These are phyloP conservation scores for Chaetomium cochliodes DNA, from an alignment of 495 filamentous ascomycete species.

Conservation along the genomic window DNA sequence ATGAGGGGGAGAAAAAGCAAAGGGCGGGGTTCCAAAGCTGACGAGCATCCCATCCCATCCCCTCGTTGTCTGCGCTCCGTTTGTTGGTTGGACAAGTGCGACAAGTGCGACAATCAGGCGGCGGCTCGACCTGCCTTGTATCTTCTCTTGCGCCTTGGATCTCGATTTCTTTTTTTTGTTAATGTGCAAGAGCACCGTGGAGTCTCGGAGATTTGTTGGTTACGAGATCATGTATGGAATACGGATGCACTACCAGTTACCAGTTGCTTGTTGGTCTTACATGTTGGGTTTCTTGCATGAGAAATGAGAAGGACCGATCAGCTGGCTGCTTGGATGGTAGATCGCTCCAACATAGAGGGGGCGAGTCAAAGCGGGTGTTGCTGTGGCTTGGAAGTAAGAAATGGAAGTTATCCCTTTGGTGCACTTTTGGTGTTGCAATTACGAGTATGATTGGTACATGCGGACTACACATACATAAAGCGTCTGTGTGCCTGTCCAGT, in stretches of 20 bases:
- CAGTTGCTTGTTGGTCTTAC: neutral
- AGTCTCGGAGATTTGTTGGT: neutral
- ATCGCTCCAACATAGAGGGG: neutral
- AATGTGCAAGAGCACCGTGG: neutral
- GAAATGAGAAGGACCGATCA: conserved; percentile 7
- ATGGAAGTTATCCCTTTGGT: neutral
- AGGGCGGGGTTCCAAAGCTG: too few relatives aligned
- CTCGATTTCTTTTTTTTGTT: neutral
- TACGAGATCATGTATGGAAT: too few relatives aligned
- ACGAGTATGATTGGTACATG: neutral
- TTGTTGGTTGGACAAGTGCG: neutral
- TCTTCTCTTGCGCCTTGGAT: neutral
- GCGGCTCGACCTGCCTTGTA: too few relatives aligned
- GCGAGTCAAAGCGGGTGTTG: conserved; percentile 7
- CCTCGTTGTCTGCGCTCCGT: too few relatives aligned
- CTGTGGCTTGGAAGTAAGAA: neutral
- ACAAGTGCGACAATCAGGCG: neutral
- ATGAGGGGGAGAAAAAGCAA: neutral
- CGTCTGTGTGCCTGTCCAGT: neutral
- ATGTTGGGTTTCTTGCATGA: neutral
- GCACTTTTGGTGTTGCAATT: neutral
- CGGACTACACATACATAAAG: too few relatives aligned
- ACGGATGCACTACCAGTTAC: too few relatives aligned
- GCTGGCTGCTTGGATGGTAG: neutral
- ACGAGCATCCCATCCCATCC: too few relatives aligned